Evolutionary conservation across 1,139 yeast genomes (phyloP), one percentile per base, ranked within the genome.

Genomic region (Waltiozyma sp.): DNA sequence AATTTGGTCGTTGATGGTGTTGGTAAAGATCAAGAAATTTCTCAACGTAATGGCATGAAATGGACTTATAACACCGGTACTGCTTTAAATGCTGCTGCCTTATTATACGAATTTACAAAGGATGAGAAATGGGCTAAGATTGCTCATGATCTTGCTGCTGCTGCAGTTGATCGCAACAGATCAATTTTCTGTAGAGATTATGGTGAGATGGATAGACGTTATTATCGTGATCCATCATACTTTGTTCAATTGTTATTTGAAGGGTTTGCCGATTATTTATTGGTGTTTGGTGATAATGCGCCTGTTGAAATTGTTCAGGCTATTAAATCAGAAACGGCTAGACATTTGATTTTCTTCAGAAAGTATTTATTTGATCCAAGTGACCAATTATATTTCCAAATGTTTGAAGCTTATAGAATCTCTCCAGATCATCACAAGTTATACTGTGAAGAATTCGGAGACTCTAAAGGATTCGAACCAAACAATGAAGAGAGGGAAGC

Each of bases 51-150:
- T 51, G 65, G 66, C 21, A 70, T 70, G 48, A 80, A 80, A 59
- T 77, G 81, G 77, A 70, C 83, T n/a, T 81, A 81, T 59, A 80
- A 80, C 60, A 71, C 77, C 26, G 88, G 89, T 16, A 72, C 82
- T 5, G 75, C 86, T 0, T 55, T 80, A 38, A 73, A 81, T 10
- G 75, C 80, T 1, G 69, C 77, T 6, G 59, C 75, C 10, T 64
- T 71, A 51, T 62, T 81, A 49, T 80, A 72, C 54, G 66, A 65
- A 46, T 63, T 67, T 47, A 80, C 85, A 19, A 60, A 66, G 31
- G 77, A 79, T 49, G 7, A 64, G 16, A 67, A 73, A 53, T 80
- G 83, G 78, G 64, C 69, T 52, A 57, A 69, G 15, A 69, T 72
- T 45, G 83, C 88, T 4, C 71, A 69, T 47, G 73, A 66, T n/a